These are phyloP conservation scores for Umbilicaria muhlenbergii DNA, from an alignment of 495 filamentous ascomycete species.

Conservation along the genomic window DNA sequence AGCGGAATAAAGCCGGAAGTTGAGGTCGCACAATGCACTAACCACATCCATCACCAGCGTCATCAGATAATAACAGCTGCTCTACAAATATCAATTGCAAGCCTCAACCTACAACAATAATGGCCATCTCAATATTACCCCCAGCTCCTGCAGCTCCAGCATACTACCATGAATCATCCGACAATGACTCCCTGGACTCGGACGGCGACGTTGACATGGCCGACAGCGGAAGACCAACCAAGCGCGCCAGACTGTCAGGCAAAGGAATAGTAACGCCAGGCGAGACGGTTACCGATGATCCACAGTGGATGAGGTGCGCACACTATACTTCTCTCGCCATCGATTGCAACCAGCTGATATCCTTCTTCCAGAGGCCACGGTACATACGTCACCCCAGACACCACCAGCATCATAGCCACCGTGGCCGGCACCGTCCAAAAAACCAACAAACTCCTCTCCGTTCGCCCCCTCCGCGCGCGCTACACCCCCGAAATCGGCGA, in stretches of 20 bases:
- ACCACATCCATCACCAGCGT: no score
- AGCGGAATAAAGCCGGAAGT: no score
- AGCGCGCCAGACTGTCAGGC: conserved; percentile 22
- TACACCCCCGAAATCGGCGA: conserved; percentile 95
- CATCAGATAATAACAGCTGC: no score
- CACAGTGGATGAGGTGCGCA: conserved; percentile 87
- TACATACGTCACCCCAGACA: conserved; percentile 46
- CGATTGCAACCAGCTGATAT: conserved; percentile 1
- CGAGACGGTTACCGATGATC: conserved; percentile 72
- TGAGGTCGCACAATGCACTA: no score
- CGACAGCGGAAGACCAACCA: conserved; percentile 22
- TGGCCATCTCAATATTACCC: conserved; percentile 71
- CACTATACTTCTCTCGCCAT: background rate
- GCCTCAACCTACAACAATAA: conserved; percentile 23
- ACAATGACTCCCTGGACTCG: conserved; percentile 36
- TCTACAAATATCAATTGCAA: no score
- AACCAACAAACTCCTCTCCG: conserved; percentile 91
- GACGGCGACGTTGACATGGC: conserved; percentile 48
- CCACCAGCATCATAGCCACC: conserved; percentile 62
- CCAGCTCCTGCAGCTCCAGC: conserved; percentile 29
- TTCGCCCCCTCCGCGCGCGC: conserved; percentile 75
- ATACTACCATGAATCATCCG: conserved; percentile 19
- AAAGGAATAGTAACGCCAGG: conserved; percentile 70
- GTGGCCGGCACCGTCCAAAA: conserved; percentile 75
- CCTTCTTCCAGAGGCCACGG: conserved; percentile 53